Conservation (phyloP, 805 yeast species). For the Maudiozyma barnettii region DNA sequence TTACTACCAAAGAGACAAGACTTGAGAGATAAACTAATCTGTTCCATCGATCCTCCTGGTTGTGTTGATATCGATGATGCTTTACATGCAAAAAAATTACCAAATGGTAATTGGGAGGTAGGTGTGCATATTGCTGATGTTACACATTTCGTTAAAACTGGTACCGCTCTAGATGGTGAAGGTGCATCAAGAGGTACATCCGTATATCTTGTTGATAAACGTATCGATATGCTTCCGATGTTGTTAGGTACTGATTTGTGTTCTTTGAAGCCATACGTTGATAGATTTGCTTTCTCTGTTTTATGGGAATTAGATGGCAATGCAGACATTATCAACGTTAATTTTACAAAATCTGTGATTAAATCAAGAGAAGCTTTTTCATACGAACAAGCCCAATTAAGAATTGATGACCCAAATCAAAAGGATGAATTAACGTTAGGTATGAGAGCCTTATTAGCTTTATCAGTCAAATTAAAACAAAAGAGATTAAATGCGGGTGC, state of each 20-base stretch:
- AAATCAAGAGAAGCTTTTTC: slow-evolving; percentile 90
- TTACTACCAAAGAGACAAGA: slow-evolving; percentile 58
- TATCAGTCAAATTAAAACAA: slow-evolving; percentile 81
- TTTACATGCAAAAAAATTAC: slow-evolving; percentile 70
- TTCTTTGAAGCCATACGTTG: slow-evolving; percentile 90
- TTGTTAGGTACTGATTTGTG: slow-evolving; percentile 91
- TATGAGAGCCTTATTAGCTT: slow-evolving; percentile 66
- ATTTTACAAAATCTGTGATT: slow-evolving; percentile 80
- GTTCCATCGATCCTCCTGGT: slow-evolving; percentile 95
- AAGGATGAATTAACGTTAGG: slow-evolving; percentile 82
- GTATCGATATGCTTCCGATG: slow-evolving; percentile 98
- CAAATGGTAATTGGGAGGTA: slow-evolving; percentile 92
- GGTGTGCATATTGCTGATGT: slow-evolving; percentile 99
- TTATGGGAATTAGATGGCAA: slow-evolving; percentile 88
- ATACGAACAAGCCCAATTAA: slow-evolving; percentile 82
- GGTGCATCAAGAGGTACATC: slow-evolving; percentile 98
- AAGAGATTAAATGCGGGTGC: slow-evolving; percentile 92
- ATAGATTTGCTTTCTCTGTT: slow-evolving; percentile 90
- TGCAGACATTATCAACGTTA: slow-evolving; percentile 73
- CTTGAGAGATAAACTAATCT: slow-evolving; percentile 77
- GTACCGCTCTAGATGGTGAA: slow-evolving; percentile 84
- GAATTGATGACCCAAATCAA: slow-evolving; percentile 72
- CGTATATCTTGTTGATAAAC: slow-evolving; percentile 90
- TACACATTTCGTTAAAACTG: slow-evolving; percentile 90
- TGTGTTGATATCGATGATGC: slow-evolving; percentile 99